phyloP scores from a whole-genome alignment of 495 filamentous ascomycete genomes.

The Aspergillus ellipticus region DNA sequence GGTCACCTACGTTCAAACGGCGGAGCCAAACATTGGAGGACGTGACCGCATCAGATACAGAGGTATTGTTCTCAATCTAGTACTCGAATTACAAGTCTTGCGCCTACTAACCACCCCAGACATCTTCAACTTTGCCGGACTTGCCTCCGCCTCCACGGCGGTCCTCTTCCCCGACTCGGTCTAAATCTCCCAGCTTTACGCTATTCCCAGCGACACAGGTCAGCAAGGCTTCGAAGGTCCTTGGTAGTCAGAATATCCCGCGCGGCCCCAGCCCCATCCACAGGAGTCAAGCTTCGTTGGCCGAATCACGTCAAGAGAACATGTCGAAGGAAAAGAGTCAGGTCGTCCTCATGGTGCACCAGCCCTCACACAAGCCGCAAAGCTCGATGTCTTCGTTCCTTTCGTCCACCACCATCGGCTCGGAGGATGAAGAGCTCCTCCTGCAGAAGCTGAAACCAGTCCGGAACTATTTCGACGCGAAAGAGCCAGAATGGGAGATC shows the following conservation, averaged over 20 bases:
- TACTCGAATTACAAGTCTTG: not conserved
- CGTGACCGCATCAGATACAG: slow-evolving; percentile 46
- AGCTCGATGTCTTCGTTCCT: slow-evolving; percentile 20
- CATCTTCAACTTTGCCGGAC: slow-evolving; percentile 3
- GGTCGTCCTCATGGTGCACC: slow-evolving; percentile 13
- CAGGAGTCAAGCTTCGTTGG: slow-evolving; percentile 8
- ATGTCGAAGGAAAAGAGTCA: slow-evolving; percentile 7
- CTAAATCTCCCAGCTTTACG: slow-evolving; percentile 56
- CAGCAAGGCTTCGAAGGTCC: slow-evolving; percentile 35
- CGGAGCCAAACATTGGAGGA: slow-evolving; percentile 67
- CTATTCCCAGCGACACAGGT: slow-evolving; percentile 57
- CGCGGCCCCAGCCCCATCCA: slow-evolving; percentile 44
- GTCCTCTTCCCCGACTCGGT: slow-evolving; percentile 57
- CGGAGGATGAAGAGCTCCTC: slow-evolving; percentile 17
- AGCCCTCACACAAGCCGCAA: slow-evolving; percentile 11
- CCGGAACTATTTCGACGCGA: slow-evolving; percentile 11
- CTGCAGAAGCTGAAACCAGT: slow-evolving; percentile 17
- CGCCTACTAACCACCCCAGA: slow-evolving; percentile 5
- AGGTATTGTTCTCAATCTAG: slow-evolving; percentile 20
- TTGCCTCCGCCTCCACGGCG: slow-evolving; percentile 38
- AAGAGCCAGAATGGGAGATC: slow-evolving; percentile 26
- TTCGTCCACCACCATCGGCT: slow-evolving; percentile 16
- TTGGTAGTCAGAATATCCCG: slow-evolving; percentile 32
- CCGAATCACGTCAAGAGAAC: slow-evolving; percentile 5
- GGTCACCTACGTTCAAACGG: slow-evolving; percentile 55